These are phyloP conservation scores for Solanum pimpinellifolium DNA, from an alignment of 257 asterid species.

Conservation along the genomic window DNA sequence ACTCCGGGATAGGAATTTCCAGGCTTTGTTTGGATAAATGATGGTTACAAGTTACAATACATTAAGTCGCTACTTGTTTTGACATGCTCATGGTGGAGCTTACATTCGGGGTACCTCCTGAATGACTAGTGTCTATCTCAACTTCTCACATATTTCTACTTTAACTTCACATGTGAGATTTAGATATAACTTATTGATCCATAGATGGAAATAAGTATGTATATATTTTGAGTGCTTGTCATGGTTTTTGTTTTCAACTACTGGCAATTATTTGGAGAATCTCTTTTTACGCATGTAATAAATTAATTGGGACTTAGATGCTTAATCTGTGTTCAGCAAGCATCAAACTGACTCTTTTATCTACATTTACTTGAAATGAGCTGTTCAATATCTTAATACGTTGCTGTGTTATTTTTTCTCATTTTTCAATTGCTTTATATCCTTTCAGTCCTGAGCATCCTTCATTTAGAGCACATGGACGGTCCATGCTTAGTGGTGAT, in stretches of 20 bases:
- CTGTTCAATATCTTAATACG: neutral
- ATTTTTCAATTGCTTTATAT: neutral
- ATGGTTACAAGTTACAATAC: neutral
- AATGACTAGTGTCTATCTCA: neutral
- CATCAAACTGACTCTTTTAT: neutral
- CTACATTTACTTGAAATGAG: neutral
- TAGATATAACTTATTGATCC: neutral
- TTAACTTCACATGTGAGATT: neutral
- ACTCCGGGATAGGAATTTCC: neutral
- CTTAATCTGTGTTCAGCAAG: neutral
- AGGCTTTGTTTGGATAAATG: neutral
- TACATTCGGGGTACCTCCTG: neutral
- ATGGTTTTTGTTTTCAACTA: neutral
- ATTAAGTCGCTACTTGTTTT: neutral
- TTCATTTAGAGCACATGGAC: constrained; percentile 54
- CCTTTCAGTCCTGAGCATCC: constrained; percentile 85
- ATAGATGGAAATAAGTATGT: neutral
- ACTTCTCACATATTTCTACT: neutral
- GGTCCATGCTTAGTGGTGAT: constrained; percentile 85
- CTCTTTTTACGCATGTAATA: neutral
- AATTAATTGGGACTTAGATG: neutral
- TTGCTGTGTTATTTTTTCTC: neutral
- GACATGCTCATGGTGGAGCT: neutral
- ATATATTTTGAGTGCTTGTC: neutral
- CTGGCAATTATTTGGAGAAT: neutral